Percentiles rank a stretch among this genome's conserved stretches.
Evolutionary conservation across 2,329 filamentous ascomycete species (phyloP).

Genomic region (Claviceps fusiformis): DNA sequence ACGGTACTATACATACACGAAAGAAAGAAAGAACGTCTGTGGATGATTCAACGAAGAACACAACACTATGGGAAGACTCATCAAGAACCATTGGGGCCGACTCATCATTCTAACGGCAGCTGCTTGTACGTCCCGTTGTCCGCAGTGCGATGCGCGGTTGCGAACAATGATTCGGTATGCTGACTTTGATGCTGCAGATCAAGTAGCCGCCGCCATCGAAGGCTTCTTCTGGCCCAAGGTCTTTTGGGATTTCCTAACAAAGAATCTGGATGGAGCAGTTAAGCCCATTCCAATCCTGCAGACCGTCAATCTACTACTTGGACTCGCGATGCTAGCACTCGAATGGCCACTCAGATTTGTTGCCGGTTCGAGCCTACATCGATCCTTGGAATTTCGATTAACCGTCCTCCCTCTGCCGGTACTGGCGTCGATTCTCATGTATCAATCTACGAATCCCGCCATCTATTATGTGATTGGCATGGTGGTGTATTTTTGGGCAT

Average conservation of each 20-base stretch:
- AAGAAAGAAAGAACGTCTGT: conserved; percentile 1
- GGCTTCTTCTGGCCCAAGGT: conserved; percentile 98
- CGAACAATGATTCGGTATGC: conserved; percentile 8
- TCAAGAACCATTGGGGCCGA: conserved; percentile 98
- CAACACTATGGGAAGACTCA: conserved; percentile 76
- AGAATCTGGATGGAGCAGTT: conserved; percentile 73
- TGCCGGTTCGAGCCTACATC: conserved; percentile 66
- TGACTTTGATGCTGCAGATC: conserved; percentile 44
- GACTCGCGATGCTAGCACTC: conserved; percentile 64
- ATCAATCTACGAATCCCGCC: conserved; percentile 84
- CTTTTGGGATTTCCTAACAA: conserved; percentile 94
- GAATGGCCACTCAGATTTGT: conserved; percentile 79
- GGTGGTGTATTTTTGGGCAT: conserved; percentile 89
- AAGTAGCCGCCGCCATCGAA: conserved; percentile 70
- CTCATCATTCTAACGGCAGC: conserved; percentile 83
- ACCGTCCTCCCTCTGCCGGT: conserved; percentile 69
- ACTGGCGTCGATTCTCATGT: conserved; percentile 63
- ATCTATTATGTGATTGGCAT: conserved; percentile 84
- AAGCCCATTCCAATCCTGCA: conserved; percentile 82
- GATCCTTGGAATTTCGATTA: conserved; percentile 75
- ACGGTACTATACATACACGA: neutral
- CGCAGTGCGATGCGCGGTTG: neutral
- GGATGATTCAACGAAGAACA: neutral
- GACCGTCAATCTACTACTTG: conserved; percentile 76
- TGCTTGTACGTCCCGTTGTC: conserved; percentile 41